Evolutionary conservation across 805 yeast species (phyloP).

Genomic region (Kazachstania kunashirensis): DNA sequence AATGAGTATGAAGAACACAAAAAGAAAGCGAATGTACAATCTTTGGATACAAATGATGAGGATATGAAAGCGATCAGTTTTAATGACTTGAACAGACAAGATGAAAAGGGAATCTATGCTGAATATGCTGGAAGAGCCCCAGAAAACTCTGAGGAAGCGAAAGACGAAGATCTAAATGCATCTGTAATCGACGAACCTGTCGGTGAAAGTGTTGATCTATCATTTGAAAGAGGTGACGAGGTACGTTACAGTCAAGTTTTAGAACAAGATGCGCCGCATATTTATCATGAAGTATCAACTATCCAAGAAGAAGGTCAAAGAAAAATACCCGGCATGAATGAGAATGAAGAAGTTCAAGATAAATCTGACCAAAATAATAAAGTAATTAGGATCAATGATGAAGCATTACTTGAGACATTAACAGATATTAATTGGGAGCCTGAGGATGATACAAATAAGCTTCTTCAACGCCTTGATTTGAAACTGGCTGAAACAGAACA

Average conservation of each 20-base stretch:
- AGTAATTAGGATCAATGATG: constrained; percentile 32
- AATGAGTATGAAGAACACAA: neutral
- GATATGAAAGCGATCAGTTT: constrained; percentile 9
- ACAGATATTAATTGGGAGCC: constrained; percentile 73
- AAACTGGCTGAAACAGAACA: constrained; percentile 57
- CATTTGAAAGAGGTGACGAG: constrained; percentile 30
- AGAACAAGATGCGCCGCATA: constrained; percentile 11
- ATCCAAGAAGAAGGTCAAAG: constrained; percentile 24
- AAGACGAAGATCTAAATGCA: constrained; percentile 6
- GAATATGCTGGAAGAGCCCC: neutral
- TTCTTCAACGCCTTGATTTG: constrained; percentile 47
- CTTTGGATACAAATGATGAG: neutral
- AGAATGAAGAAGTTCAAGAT: neutral
- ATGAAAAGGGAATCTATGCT: neutral
- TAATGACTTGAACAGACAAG: neutral
- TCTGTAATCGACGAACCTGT: constrained; percentile 13
- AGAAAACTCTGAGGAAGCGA: neutral
- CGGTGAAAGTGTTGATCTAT: constrained; percentile 20
- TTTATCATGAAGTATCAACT: constrained; percentile 26
- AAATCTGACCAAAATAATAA: neutral
- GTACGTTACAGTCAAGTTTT: constrained; percentile 18
- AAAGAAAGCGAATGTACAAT: neutral
- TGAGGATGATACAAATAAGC: constrained; percentile 48
- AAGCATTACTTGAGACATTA: constrained; percentile 42
- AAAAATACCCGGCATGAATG: constrained; percentile 1